A percentile compares a stretch with the other conserved stretches of the same genome.
phyloP scores from a whole-genome alignment of 495 filamentous ascomycete genomes.

The Chlorociboria aeruginascens region DNA sequence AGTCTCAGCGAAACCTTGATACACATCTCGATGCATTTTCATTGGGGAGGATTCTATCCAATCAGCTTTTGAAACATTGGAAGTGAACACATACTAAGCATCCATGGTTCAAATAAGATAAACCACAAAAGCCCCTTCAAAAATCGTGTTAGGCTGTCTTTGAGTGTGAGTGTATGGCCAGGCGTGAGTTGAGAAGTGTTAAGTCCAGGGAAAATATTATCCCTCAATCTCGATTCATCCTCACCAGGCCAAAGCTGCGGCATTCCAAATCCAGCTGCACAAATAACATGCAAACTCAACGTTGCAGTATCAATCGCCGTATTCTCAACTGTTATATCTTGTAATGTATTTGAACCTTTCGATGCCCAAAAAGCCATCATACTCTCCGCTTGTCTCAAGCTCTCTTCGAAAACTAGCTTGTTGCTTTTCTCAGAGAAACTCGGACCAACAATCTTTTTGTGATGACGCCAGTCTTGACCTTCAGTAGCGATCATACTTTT shows the following conservation, averaged over 20 bases:
- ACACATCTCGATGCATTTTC: conserved; percentile 6
- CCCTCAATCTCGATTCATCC: conserved; percentile 25
- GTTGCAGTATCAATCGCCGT: conserved; percentile 4
- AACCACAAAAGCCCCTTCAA: conserved; percentile 41
- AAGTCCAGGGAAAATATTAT: conserved; percentile 25
- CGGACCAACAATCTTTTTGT: conserved; percentile 56
- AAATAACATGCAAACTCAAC: conserved; percentile 16
- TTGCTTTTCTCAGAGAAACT: conserved; percentile 65
- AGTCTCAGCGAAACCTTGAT: conserved; percentile 4
- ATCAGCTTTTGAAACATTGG: not conserved
- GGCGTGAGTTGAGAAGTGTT: conserved; percentile 20
- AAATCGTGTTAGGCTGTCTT: conserved; percentile 7
- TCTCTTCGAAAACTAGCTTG: conserved; percentile 32
- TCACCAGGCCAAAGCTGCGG: conserved; percentile 43
- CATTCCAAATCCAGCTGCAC: conserved; percentile 24
- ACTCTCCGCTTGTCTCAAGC: conserved; percentile 5
- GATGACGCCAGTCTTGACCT: conserved; percentile 49
- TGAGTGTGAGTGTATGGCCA: conserved; percentile 48
- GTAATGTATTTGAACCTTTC: not conserved
- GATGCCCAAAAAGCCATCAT: conserved; percentile 9
- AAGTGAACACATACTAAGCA: conserved; percentile 24
- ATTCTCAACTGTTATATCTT: conserved; percentile 8
- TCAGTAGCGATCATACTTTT: conserved; percentile 53
- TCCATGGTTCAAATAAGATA: conserved; percentile 36
- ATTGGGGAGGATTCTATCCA: conserved; percentile 8